Evolutionary conservation across 1,284 basidiomycete species (phyloP).

Genomic region (Apiotrichum gracile): DNA sequence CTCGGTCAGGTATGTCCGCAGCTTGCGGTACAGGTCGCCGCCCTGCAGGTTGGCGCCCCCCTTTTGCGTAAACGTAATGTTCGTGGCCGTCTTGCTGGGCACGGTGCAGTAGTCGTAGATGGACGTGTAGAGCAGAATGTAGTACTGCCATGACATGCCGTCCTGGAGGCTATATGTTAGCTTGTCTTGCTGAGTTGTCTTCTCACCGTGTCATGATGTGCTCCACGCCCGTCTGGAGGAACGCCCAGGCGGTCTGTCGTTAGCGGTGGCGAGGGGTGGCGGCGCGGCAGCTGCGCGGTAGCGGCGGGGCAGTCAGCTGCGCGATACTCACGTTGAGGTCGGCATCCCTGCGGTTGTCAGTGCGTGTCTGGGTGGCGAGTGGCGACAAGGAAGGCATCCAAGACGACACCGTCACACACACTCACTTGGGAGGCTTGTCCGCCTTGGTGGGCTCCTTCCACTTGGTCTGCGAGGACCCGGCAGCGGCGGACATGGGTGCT

Average conservation of each 20-base stretch:
- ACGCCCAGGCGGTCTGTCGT: slow-evolving; percentile 73
- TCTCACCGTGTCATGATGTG: slow-evolving; percentile 74
- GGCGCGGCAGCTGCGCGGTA: not conserved
- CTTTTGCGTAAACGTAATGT: slow-evolving; percentile 39
- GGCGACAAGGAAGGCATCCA: not conserved
- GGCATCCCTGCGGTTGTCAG: slow-evolving; percentile 24
- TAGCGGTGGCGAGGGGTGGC: not conserved
- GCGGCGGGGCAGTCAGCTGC: not conserved
- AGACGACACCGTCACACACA: not conserved
- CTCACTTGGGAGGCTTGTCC: slow-evolving; percentile 40
- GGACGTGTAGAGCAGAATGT: slow-evolving; percentile 87
- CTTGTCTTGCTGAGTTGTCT: not conserved
- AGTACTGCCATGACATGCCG: slow-evolving; percentile 85
- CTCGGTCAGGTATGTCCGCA: slow-evolving; percentile 73
- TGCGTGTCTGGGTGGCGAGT: not conserved
- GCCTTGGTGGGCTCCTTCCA: slow-evolving; percentile 20
- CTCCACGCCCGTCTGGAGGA: slow-evolving; percentile 81
- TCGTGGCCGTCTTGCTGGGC: slow-evolving; percentile 4
- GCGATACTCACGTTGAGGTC: slow-evolving; percentile 21
- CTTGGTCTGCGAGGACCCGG: slow-evolving; percentile 1
- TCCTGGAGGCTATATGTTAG: slow-evolving; percentile 64
- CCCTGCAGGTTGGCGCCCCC: slow-evolving; percentile 93
- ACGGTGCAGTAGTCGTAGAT: slow-evolving; percentile 93
- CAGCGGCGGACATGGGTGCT: slow-evolving; percentile 9
- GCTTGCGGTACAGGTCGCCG: slow-evolving; percentile 84